Evolutionary conservation across 495 filamentous ascomycete genomes (phyloP), one percentile per base, ranked within the genome.

Genomic region (Copromyces sp.): DNA sequence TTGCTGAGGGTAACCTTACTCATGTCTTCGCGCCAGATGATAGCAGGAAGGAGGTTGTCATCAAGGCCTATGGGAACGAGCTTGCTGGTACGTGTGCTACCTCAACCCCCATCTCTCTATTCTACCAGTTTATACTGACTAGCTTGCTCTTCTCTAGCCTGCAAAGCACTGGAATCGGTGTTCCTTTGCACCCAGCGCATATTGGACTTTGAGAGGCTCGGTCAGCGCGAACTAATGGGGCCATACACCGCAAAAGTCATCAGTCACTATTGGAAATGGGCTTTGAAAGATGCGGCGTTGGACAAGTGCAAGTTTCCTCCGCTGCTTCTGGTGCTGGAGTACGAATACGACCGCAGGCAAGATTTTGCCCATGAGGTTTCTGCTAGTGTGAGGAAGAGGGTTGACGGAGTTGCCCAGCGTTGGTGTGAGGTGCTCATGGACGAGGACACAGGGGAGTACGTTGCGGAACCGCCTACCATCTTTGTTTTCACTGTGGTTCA

Each of bases 161-260:
- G 70, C 29, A 79, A 80, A 40, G 80, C 80, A 1, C 75, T 81
- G 9, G 80, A 81, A 68, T 59, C 47, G 4, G 68, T 81, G 12
- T 80, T 81, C 69, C 73, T 75, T 38, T 73, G 80, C n/a, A 77
- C 78, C 37, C 77, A 79, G 24, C 74, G 40, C 16, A 75, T 79
- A 12, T 74, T 69, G 8, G 80, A 81, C 74, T 78, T 77, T 70
- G 78, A 78, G 42, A 70, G 78, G 29, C 71, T 77, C 5, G 76
- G 72, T 9, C 47, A 74, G 7, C 47, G 73, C 5, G 68, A 69
- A 9, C 78, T 73, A 20, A 78, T 78, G 37, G 70, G 71, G 4
- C 59, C 68, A 16, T 39, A 44, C 12, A 61, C 79, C 12, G 78
- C 75, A 32, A 80, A 74, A 39, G 40, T 69, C 24, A 73, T 81